Percentiles rank a stretch among this genome's conserved stretches.
These are phyloP conservation scores for Trichoderma sp. DNA, from an alignment of 2,329 filamentous ascomycete genomes.

Conservation along the genomic window DNA sequence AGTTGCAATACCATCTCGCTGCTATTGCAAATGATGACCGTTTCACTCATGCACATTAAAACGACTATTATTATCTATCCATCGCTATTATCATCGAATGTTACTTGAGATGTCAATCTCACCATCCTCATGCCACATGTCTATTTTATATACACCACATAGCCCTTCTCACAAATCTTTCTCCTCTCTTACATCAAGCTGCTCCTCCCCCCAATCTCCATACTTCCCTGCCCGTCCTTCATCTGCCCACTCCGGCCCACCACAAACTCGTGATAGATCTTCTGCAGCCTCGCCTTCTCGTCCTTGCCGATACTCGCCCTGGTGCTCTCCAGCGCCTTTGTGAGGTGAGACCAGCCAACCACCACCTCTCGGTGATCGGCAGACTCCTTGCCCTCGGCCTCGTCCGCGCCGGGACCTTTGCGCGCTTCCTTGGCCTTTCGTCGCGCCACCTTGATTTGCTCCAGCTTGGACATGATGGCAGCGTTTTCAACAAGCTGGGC, in stretches of 20 bases:
- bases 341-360: slow-evolving; percentile 80
- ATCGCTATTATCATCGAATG: not conserved
- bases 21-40: not conserved
- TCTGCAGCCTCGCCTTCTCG: slow-evolving; percentile 69
- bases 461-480: slow-evolving; percentile 75
- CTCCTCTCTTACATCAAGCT: slow-evolving; percentile 72
- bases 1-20: not conserved
- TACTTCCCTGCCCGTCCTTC: slow-evolving; percentile 86
- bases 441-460: slow-evolving; percentile 70
- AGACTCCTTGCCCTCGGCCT: slow-evolving; percentile 29
- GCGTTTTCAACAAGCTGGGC: slow-evolving; percentile 70
- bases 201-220: slow-evolving; percentile 86
- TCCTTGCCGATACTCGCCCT: slow-evolving; percentile 77
- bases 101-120: not conserved
- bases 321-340: slow-evolving; percentile 72
- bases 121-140: not conserved
- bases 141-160: not conserved
- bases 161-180: not conserved
- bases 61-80: not conserved
- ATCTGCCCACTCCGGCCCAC: slow-evolving; percentile 91
- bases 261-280: slow-evolving; percentile 91
- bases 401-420: slow-evolving; percentile 27
- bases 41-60: not conserved
- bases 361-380: slow-evolving; percentile 63
- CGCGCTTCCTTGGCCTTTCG: slow-evolving; percentile 42